These are phyloP conservation scores for Volvox carteri DNA, from an alignment of 163 green algal species.

Conservation along the genomic window DNA sequence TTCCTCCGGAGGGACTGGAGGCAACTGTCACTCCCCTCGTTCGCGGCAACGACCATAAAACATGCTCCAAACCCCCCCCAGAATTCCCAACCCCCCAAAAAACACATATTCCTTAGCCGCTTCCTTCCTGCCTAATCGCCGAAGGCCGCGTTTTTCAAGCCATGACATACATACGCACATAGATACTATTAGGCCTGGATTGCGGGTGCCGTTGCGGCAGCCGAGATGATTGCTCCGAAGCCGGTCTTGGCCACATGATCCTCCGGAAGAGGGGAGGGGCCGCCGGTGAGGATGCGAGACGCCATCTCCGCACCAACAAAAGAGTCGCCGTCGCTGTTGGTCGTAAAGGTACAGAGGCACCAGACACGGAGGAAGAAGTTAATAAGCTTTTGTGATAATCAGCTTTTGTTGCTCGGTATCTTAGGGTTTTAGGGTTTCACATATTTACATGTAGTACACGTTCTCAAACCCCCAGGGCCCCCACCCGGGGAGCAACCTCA, in stretches of 20 bases:
- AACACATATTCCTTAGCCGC: no score
- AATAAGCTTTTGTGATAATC: not conserved
- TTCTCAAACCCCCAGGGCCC: not conserved
- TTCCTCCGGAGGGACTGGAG: no score
- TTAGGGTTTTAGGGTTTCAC: no score
- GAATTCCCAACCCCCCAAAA: no score
- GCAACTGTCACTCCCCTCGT: no score
- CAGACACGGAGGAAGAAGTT: not conserved
- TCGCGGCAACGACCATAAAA: no score
- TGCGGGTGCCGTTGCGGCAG: not conserved
- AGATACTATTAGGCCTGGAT: not conserved
- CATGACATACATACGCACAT: no score
- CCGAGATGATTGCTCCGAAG: slow-evolving; percentile 3
- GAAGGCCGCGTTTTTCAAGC: no score
- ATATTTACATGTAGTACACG: not conserved
- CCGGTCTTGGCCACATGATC: slow-evolving; percentile 15
- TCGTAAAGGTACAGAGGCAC: not conserved
- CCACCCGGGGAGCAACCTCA: not conserved
- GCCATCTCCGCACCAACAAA: slow-evolving; percentile 73
- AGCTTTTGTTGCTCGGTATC: not conserved
- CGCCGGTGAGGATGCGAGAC: slow-evolving; percentile 65
- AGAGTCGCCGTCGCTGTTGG: slow-evolving; percentile 43
- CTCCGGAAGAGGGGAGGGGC: slow-evolving; percentile 50
- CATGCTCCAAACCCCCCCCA: no score
- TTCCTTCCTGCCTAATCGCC: no score